Base-by-base conservation (phyloP, 441 rosid genomes). In the Melianthus villosus region DNA sequence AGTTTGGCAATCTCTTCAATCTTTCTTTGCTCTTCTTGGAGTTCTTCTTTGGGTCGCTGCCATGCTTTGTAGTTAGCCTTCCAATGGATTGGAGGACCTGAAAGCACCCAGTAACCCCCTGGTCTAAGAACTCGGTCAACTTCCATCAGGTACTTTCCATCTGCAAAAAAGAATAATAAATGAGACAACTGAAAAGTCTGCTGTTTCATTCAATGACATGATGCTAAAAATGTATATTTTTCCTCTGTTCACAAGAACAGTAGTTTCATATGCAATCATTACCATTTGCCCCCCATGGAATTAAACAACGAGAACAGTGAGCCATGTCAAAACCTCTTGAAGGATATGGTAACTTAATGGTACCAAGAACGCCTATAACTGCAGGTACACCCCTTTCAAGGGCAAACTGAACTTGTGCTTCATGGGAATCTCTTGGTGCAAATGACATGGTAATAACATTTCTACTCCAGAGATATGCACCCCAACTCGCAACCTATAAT, bases 41-140 rank as follows among this genome's bases (percentile, higher is more conserved):
- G 63, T 6, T 71, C 71, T 48, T 62, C 38, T 22, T 25, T 49
- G 22, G 68, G 57, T 6, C 26, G 68, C 31, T 63, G 16, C 73
- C 71, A 67, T 23, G 61, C 51, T 42, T 56, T 31, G 54, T 51
- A 55, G 44, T 47, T 36, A 7, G 23, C 50, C 43, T 48, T 67
- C 77, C 73, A 67, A 51, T 63, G 57, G 36, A 60, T 63, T 0
- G 66, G 77, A 43, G 73, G 73, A 26, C 71, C 73, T 1, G 71
- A 63, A 41, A 71, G 51, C 38, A 67, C 66, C 73, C 73, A 71
- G 50, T 66, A 71, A 36, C 77, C 77, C 13, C 71, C 77, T 1
- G 73, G 71, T 53, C 68, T 60, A 42, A 63, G 62, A 43, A 71
- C 65, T 50, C 73, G 60, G 51, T 71, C 77, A 4, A 71, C 62